These are phyloP conservation scores for Oligophagozyma castellii DNA, from an alignment of 1,139 yeast species.

Conservation along the genomic window DNA sequence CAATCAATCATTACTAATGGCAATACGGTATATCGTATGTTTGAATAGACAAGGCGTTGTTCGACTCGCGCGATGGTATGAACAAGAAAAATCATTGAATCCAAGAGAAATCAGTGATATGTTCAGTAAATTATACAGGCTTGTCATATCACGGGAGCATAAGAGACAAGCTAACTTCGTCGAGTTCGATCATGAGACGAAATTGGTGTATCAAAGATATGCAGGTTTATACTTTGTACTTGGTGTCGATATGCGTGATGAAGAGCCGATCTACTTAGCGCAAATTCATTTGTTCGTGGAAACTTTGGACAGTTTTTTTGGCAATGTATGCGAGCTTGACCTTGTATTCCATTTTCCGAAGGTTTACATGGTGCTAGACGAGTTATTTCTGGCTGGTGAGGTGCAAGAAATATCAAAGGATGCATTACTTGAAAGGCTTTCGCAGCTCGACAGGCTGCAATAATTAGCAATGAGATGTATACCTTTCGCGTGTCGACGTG, in stretches of 20 bases:
- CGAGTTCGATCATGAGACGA: constrained; percentile 50
- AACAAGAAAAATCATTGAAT: constrained; percentile 13
- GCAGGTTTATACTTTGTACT: constrained; percentile 84
- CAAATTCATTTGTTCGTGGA: constrained; percentile 83
- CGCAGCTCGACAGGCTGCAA: constrained; percentile 34
- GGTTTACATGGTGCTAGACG: constrained; percentile 58
- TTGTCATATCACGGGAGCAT: constrained; percentile 73
- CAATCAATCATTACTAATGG: constrained; percentile 39
- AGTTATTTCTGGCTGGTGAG: constrained; percentile 68
- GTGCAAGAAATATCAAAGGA: constrained; percentile 58
- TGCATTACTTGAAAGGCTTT: constrained; percentile 40
- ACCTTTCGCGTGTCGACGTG: no score
- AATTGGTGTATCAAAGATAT: constrained; percentile 75
- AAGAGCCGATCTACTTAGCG: constrained; percentile 67
- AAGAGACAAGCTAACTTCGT: constrained; percentile 71
- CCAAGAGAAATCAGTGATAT: constrained; percentile 19
- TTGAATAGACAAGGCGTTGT: constrained; percentile 91
- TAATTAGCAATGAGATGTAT: no score
- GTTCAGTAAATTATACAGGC: constrained; percentile 48
- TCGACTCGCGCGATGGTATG: constrained; percentile 73
- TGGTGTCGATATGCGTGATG: constrained; percentile 59
- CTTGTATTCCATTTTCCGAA: constrained; percentile 70
- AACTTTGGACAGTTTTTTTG: constrained; percentile 70
- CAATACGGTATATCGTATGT: constrained; percentile 64
- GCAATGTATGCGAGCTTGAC: constrained; percentile 91